A percentile compares a stretch with the other conserved stretches of the same genome.
Conservation (phyloP, 108 stramenopile species). For the Cylindrotheca closterium region DNA sequence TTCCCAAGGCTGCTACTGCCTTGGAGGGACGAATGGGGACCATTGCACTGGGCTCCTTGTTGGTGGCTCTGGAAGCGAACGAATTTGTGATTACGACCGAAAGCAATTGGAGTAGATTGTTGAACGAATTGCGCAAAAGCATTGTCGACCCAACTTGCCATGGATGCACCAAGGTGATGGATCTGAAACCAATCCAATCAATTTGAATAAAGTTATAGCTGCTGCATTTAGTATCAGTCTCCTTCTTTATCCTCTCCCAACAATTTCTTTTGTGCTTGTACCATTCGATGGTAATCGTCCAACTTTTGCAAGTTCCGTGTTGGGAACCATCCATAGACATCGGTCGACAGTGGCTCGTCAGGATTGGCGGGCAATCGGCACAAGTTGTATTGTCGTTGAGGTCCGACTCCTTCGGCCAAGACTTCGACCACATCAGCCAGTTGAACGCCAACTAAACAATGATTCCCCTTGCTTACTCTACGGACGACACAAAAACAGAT, state of each 20-base stretch:
- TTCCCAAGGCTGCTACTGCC: conserved; percentile 7
- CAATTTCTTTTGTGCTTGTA: not conserved
- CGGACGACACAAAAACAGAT: conserved; percentile 10
- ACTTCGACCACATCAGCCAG: conserved; percentile 19
- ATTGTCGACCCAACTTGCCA: conserved; percentile 45
- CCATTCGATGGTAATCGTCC: conserved; percentile 8
- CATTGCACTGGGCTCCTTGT: conserved; percentile 41
- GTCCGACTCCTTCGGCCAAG: conserved; percentile 13
- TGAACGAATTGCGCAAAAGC: conserved; percentile 48
- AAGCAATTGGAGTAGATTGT: conserved; percentile 60
- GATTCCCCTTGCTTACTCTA: not conserved
- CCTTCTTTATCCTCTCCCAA: not conserved
- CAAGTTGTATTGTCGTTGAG: conserved; percentile 10
- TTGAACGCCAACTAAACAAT: conserved; percentile 10
- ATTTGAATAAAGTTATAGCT: not conserved
- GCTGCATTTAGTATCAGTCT: not conserved
- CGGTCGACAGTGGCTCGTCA: conserved; percentile 1
- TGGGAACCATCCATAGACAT: conserved; percentile 22
- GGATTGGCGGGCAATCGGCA: conserved; percentile 6
- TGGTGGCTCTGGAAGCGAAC: conserved; percentile 62
- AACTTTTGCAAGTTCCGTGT: conserved; percentile 11
- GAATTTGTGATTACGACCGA: conserved; percentile 54
- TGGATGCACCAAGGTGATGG: conserved; percentile 39
- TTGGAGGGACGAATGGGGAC: conserved; percentile 38
- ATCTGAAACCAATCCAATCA: conserved; percentile 17